These are phyloP conservation scores for Filosporella fistucella DNA, from an alignment of 495 filamentous ascomycete species.

Conservation along the genomic window DNA sequence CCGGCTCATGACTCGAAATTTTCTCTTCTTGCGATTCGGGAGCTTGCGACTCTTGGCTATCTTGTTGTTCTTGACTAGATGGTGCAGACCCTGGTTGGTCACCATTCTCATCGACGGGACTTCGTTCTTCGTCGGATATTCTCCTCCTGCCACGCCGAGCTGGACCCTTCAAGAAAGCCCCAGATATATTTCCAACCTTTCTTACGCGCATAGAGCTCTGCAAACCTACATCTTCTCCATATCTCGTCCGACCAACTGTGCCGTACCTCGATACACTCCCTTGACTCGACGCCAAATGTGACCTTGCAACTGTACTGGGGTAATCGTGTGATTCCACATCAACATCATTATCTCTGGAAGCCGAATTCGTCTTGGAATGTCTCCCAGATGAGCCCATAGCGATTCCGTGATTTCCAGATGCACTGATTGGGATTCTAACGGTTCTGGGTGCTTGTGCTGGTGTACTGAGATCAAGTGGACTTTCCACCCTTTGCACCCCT, in stretches of 20 bases:
- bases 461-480: constrained; percentile 53
- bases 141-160: constrained; percentile 67
- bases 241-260: constrained; percentile 42
- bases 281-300: constrained; percentile 27
- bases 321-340: constrained; percentile 27
- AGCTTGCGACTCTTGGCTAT: constrained; percentile 22
- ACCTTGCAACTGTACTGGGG: constrained; percentile 34
- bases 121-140: constrained; percentile 60
- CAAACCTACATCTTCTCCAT: constrained; percentile 50
- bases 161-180: constrained; percentile 69
- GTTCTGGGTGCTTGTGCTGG: constrained; percentile 60
- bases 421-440: constrained; percentile 51
- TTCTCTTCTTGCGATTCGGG: constrained; percentile 16
- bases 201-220: constrained; percentile 72
- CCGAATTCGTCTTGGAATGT: constrained; percentile 29
- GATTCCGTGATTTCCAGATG: constrained; percentile 34
- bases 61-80: constrained; percentile 24
- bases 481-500: constrained; percentile 13
- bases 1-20: constrained; percentile 16
- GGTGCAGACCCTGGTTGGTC: constrained; percentile 24
- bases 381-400: constrained; percentile 37
- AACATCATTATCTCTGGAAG: constrained; percentile 31
- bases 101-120: constrained; percentile 30
- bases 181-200: constrained; percentile 63
- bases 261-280: constrained; percentile 46